phyloP scores from a whole-genome alignment of 164 flowering plant species.

The Sedum album region DNA sequence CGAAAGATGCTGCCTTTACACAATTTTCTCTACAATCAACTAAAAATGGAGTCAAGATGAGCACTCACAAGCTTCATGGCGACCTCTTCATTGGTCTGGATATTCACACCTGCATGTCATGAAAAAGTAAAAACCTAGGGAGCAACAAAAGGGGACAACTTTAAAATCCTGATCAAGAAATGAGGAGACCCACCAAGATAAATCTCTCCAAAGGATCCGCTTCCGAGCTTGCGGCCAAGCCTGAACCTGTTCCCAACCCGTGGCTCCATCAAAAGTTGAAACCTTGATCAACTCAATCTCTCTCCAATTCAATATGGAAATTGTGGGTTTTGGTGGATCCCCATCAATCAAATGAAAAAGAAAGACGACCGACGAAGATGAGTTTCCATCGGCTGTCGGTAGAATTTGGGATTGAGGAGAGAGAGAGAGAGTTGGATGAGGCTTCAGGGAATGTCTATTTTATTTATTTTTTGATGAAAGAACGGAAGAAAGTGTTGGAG shows the following conservation, averaged over 20 bases:
- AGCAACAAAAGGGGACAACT: neutral
- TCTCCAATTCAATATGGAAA: neutral
- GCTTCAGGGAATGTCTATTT: neutral
- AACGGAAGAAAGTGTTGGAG: neutral
- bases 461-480: neutral
- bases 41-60: neutral
- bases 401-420: neutral
- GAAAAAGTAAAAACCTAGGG: neutral
- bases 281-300: neutral
- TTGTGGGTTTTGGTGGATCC: neutral
- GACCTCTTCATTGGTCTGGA: slow-evolving; percentile 18
- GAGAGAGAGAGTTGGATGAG: neutral
- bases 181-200: slow-evolving; percentile 1
- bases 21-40: too few relatives aligned
- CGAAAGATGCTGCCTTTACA: too few relatives aligned
- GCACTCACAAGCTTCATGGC: slow-evolving; percentile 39
- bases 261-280: slow-evolving; percentile 1
- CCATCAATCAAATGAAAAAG: neutral
- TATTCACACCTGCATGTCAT: slow-evolving; percentile 38
- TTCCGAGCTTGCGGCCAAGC: slow-evolving; percentile 6
- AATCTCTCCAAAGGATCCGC: slow-evolving; percentile 8
- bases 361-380: neutral
- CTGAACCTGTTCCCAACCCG: slow-evolving; percentile 1
- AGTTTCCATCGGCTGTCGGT: slow-evolving; percentile 1
- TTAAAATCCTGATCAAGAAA: neutral